Evolutionary conservation across 106 monocot genomes (phyloP), one percentile per base, ranked within the genome.

Genomic region (Dendrobium huoshanense): DNA sequence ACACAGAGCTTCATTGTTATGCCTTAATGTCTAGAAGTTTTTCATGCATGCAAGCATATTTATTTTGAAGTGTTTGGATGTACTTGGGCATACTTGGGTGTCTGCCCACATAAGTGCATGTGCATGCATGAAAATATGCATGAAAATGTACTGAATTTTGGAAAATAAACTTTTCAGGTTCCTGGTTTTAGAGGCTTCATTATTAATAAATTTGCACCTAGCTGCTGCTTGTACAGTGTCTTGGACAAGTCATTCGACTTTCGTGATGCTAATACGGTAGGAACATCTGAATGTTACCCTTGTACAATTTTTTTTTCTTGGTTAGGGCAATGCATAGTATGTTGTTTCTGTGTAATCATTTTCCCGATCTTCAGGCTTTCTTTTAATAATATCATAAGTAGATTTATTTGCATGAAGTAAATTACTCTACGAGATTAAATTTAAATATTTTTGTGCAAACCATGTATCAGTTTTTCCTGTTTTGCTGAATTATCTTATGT

Each of bases 191-290:
- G 88, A 51, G 89, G 59, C 25, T 98, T 98, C 77, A 88, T 98
- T 24, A 91, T 92, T 27, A 91, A 98, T 73, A 89, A 87, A 51
- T 98, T 94, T 84, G 92, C 97, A 49, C 82, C 85, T 2, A 67
- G 84, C 72, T 98, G 97, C 81, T 98, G 97, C 72, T 85, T 98
- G 15, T 85, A 89, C 79, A 98, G 97, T 77, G 89, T 95, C 25
- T 92, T 98, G 48, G 97, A 98, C 72, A 88, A 86, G 74, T 94
- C 97, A 81, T 98, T 98, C 83, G 88, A 95, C 72, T 87, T 98
- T 20, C 87, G 88, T 58, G 97, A 98, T 85, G 97, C 92, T 72
- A 98, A 94, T 72, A 89, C 92, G 59, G 97, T 98, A 89, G 83
- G 74, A 74, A 43, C 29, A 74, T 72, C 72, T 72, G 22, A 40